Evolutionary conservation across 352 stramenopile genomes (phyloP), one percentile per base, ranked within the genome.

Genomic region (Pythium angustatum): DNA sequence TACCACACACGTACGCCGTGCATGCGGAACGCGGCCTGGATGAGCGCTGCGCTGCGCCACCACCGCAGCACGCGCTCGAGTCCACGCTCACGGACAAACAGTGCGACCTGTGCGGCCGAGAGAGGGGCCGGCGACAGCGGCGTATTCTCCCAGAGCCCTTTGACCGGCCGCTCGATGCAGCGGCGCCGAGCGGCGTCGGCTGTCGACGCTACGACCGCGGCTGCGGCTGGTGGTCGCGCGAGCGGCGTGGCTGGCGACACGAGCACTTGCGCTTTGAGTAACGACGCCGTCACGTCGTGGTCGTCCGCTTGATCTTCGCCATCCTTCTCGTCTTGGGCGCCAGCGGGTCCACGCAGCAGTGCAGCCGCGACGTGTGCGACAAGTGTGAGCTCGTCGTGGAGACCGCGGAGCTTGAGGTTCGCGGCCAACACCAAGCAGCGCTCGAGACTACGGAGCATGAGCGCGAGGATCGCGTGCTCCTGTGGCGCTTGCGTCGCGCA

Each of bases 111-210:
- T 4, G 76, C 82, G 21, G 72, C 47, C 8, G 84, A 88, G 15
- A 93, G 77, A 1, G 59, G 68, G 27, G 21, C 30, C 11, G 45
- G 10, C 22, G 63, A 45, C 34, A 66, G 64, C 58, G 12, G 86
- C 68, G 40, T 76, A 63, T n/a, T n/a, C 22, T 92, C 85, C 85
- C 83, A 94, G 9, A 92, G 48, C 0, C 85, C 83, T 44, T 87
- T 87, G 43, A 79, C 61, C 17, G 63, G 44, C 12, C 53, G 60
- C 8, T 55, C 40, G 5, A 76, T 67, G 40, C 83, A 88, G 15
- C 75, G 73, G n/a, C 55, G 78, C 4, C 83, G 31, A 3, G 34
- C 36, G 4, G 76, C 69, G 2, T 60, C 40, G 5, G 68, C 64
- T 19, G 67, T 44, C 30, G 60, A 78, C 22, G 27, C 31, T 17